Percentiles rank a stretch among this genome's conserved stretches.
These are phyloP conservation scores for Oxytropis ochrocephala DNA, from an alignment of 306 rosid genomes.

Conservation along the genomic window DNA sequence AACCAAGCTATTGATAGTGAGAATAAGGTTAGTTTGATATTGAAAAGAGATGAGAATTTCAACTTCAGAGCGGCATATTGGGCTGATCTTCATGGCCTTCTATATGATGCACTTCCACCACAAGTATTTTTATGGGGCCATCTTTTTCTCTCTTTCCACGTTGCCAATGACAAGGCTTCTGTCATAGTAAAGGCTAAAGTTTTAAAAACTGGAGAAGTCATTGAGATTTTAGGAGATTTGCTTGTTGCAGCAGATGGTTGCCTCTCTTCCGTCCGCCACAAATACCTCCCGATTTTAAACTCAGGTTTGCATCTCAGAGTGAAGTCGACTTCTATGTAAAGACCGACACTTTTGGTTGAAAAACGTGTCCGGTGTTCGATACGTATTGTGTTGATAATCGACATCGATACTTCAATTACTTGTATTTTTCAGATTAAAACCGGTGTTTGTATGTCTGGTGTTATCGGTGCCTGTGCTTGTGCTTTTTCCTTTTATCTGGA, in stretches of 20 bases:
- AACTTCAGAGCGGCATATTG: conserved; percentile 77
- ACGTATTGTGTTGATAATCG: no score
- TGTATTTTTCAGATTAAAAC: no score
- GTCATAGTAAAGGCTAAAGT: conserved; percentile 44
- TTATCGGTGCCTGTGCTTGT: background rate
- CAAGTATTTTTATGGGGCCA: conserved; percentile 67
- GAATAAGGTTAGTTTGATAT: conserved; percentile 37
- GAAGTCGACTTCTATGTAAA: no score
- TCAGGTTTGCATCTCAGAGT: conserved; percentile 37
- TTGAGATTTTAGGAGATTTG: conserved; percentile 59
- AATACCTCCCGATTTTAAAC: conserved; percentile 47
- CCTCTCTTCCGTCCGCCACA: conserved; percentile 63
- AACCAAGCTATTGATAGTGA: conserved; percentile 57
- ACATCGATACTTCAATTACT: no score
- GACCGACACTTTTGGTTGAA: no score
- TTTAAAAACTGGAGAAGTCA: conserved; percentile 39
- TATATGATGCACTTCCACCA: conserved; percentile 47
- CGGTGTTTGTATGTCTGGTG: no score
- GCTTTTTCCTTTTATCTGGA: background rate
- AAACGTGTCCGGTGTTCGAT: no score
- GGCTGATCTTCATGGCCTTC: conserved; percentile 80
- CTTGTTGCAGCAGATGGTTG: conserved; percentile 90
- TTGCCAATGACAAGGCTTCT: conserved; percentile 39
- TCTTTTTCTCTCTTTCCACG: conserved; percentile 43
- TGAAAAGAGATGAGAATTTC: conserved; percentile 63